Conservation (phyloP, 257 asterid genomes). For the Petrea volubilis region DNA sequence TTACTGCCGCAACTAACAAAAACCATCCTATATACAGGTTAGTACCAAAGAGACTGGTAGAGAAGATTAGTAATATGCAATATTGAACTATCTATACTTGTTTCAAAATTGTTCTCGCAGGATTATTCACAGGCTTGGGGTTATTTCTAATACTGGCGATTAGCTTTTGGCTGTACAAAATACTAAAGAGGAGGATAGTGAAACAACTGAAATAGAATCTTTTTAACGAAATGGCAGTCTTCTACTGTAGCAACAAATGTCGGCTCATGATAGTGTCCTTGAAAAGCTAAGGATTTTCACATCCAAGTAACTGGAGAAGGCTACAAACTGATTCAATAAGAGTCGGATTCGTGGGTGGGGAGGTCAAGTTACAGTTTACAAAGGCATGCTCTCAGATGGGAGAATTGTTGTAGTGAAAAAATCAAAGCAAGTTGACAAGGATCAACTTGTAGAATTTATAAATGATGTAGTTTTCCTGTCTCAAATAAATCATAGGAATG, state of each 20-base stretch:
- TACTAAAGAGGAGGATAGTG: constrained; percentile 25
- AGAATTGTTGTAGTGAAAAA: constrained; percentile 34
- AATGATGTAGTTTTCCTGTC: constrained; percentile 38
- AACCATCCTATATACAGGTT: constrained; percentile 26
- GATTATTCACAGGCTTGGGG: constrained; percentile 24
- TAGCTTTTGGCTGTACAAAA: constrained; percentile 27
- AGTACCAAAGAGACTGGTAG: too few relatives aligned
- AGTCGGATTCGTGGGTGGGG: constrained; percentile 39
- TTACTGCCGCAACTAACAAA: constrained; percentile 16
- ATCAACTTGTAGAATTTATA: constrained; percentile 27
- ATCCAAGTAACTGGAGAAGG: constrained; percentile 30
- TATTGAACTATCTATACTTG: background rate
- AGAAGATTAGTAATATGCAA: too few relatives aligned
- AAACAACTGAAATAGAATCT: background rate
- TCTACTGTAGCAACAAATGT: constrained; percentile 28
- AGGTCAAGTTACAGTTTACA: constrained; percentile 43
- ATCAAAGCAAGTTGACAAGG: constrained; percentile 18
- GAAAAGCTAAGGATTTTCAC: constrained; percentile 30
- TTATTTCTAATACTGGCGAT: constrained; percentile 8
- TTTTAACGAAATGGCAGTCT: constrained; percentile 38
- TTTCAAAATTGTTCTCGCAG: constrained; percentile 18
- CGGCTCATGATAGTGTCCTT: constrained; percentile 15
- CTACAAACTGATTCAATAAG: constrained; percentile 34
- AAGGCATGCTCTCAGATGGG: constrained; percentile 39
- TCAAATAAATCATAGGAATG: constrained; percentile 38